Evolutionary conservation across 495 filamentous ascomycete genomes (phyloP).

Genomic region (Trichoderma erinaceum): DNA sequence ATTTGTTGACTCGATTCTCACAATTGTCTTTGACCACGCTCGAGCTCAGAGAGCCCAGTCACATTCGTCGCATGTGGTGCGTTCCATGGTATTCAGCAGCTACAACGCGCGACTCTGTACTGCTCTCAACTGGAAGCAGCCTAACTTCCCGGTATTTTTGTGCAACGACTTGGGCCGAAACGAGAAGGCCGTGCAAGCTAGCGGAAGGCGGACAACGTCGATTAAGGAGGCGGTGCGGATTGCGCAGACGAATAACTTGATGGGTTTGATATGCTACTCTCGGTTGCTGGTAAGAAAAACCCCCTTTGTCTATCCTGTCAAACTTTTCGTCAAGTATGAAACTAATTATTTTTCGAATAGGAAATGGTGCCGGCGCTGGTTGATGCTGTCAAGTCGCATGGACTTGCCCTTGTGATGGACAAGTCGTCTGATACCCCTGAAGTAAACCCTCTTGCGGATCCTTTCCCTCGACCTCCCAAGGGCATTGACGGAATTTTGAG

Average conservation of each 20-base stretch:
- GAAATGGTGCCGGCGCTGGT: slow-evolving; percentile 88
- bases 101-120: slow-evolving; percentile 86
- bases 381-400: slow-evolving; percentile 88
- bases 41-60: slow-evolving; percentile 59
- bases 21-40: slow-evolving; percentile 86
- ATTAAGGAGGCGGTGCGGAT: slow-evolving; percentile 93
- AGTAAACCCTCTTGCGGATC: slow-evolving; percentile 29
- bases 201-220: slow-evolving; percentile 65
- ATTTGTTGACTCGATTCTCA: slow-evolving; percentile 76
- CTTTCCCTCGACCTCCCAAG: slow-evolving; percentile 43
- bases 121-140: slow-evolving; percentile 97
- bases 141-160: slow-evolving; percentile 92
- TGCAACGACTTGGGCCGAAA: slow-evolving; percentile 81
- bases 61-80: slow-evolving; percentile 55
- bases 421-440: slow-evolving; percentile 50
- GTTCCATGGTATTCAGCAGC: slow-evolving; percentile 86
- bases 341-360: slow-evolving; percentile 39
- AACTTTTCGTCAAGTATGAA: slow-evolving; percentile 10
- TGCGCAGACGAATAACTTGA: slow-evolving; percentile 93
- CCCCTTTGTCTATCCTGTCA: no score
- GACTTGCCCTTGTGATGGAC: slow-evolving; percentile 87
- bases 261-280: slow-evolving; percentile 89
- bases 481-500: slow-evolving; percentile 84
- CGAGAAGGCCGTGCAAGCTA: slow-evolving; percentile 45
- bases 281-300: slow-evolving; percentile 61